Conservation (phyloP, 192 early-diverging fungal genomes). For the Backusella psychrophila region DNA sequence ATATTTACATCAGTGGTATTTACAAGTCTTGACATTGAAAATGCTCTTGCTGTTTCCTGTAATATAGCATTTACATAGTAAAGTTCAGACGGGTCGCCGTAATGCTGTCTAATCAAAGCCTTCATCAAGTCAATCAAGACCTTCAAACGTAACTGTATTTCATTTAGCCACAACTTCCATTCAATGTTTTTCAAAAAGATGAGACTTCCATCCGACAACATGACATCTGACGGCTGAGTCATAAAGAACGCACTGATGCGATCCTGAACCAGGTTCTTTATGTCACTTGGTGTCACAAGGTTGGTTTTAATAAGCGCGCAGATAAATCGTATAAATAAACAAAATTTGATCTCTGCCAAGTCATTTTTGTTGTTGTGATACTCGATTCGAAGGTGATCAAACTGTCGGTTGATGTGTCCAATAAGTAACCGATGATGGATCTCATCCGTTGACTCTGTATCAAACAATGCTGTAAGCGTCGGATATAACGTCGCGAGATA, state of each 20-base stretch:
- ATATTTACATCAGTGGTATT: not conserved
- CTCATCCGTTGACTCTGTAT: not conserved
- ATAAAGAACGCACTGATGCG: not conserved
- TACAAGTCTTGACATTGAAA: constrained; percentile 9
- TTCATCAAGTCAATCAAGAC: not conserved
- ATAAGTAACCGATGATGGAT: not conserved
- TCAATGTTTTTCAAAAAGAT: not conserved
- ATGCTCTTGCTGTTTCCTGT: not conserved
- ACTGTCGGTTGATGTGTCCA: constrained; percentile 4
- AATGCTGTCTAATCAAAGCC: not conserved
- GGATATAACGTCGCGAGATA: not conserved
- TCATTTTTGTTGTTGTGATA: not conserved
- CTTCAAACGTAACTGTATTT: not conserved
- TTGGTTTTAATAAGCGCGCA: constrained; percentile 13
- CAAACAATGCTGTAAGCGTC: constrained; percentile 1
- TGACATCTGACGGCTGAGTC: not conserved
- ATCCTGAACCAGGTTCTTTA: not conserved
- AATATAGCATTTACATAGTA: not conserved
- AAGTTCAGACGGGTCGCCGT: not conserved
- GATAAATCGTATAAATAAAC: not conserved
- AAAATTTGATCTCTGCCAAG: not conserved
- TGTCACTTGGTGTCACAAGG: not conserved
- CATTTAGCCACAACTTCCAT: constrained; percentile 4
- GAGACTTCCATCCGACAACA: not conserved
- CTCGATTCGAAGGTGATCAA: not conserved